Evolutionary conservation across 169 alveolate species (phyloP), one percentile per base, ranked within the genome.

Genomic region (Eimeria tenella): DNA sequence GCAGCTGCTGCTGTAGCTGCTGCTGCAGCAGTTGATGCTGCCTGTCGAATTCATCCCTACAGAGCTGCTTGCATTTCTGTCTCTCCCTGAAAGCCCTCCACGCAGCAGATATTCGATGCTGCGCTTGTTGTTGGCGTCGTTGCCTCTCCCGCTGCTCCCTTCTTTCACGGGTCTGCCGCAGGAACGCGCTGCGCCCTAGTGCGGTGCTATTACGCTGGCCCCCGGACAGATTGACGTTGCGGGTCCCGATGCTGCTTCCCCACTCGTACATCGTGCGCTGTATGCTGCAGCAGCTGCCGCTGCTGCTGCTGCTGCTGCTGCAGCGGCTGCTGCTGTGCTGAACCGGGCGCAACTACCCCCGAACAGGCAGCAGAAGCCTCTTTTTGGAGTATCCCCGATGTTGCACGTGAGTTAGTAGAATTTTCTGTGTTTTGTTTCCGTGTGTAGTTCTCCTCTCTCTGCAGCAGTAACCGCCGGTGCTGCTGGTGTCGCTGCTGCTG

Each of bases 61-160:
- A 49, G 60, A 17, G 60, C 86, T 42, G 86, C 77, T 68, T 68
- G 49, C n/a, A 23, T 10, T 68, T 15, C 31, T 68, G 77, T 23
- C 77, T 68, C 11, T 8, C n/a, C 1, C 77, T 11, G n/a, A 17
- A 68, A n/a, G 77, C 77, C 77, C 77, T 13, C 77, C 77, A 68
- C 13, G 77, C n/a, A 13, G 49, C n/a, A 68, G 77, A 15, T 7
- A 68, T 68, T 68, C 77, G n/a, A 0, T 17, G 77, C 77, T 68
- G 77, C n/a, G 77, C n/a, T 17, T 17, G 77, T 68, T 68, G 77
- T 5, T 68, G 77, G 42, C n/a, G 77, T 68, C 77, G n/a, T 23
- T n/a, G 77, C n/a, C 77, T 68, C 31, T n/a, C 77, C 13, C 77
- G n/a, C 77, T 68, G 77, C 77, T 68, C 77, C 31, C 77, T 11